Evolutionary conservation across 805 yeast species (phyloP).

Genomic region (Limtongia smithiae): DNA sequence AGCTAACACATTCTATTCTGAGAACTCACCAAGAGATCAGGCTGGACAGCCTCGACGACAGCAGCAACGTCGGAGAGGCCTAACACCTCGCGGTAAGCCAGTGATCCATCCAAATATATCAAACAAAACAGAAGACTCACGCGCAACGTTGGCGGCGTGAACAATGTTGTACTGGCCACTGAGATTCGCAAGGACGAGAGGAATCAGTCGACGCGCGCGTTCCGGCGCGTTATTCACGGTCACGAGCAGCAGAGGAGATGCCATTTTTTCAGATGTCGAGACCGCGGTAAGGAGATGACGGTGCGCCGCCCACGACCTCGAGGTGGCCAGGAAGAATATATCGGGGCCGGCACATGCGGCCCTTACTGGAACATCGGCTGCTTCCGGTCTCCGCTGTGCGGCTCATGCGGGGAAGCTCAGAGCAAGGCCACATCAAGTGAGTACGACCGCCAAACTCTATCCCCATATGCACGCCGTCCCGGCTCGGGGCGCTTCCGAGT

Average conservation of each 20-base stretch:
- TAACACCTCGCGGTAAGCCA: too few relatives aligned
- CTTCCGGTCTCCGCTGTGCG: too few relatives aligned
- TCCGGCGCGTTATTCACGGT: slow-evolving; percentile 8
- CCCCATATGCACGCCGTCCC: too few relatives aligned
- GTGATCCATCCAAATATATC: neutral
- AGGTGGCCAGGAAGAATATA: too few relatives aligned
- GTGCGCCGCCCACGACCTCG: neutral
- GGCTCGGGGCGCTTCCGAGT: too few relatives aligned
- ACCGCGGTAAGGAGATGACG: neutral
- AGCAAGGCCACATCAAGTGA: too few relatives aligned
- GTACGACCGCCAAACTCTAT: too few relatives aligned
- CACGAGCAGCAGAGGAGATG: slow-evolving; percentile 18
- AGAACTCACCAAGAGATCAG: slow-evolving; percentile 2
- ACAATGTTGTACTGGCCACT: slow-evolving; percentile 1
- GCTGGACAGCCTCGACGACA: slow-evolving; percentile 3
- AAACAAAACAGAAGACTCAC: neutral
- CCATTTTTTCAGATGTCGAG: neutral
- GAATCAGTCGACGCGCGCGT: slow-evolving; percentile 6
- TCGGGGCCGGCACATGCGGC: too few relatives aligned
- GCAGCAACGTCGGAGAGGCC: slow-evolving; percentile 1
- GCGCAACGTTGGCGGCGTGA: slow-evolving; percentile 5
- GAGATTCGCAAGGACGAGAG: neutral
- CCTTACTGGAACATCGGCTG: too few relatives aligned
- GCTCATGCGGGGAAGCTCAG: too few relatives aligned
- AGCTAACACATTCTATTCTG: neutral